These are phyloP conservation scores for Mortierella sp. DNA, from an alignment of 371 early-diverging fungal species.

Conservation along the genomic window DNA sequence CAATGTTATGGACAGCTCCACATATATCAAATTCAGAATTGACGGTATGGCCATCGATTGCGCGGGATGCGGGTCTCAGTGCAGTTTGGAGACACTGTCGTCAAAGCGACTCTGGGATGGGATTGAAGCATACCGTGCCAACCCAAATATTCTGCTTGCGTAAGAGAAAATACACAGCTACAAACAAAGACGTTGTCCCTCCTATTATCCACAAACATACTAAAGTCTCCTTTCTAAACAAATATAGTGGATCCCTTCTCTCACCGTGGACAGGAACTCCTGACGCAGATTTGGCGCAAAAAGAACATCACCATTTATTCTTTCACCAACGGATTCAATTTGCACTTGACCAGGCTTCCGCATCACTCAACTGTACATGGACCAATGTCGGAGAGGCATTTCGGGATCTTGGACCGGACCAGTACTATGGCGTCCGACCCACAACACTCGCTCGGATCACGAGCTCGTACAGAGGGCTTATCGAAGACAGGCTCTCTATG, in stretches of 20 bases:
- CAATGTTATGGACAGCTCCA: constrained; percentile 56
- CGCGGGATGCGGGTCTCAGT: constrained; percentile 47
- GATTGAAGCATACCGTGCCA: constrained; percentile 40
- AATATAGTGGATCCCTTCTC: constrained; percentile 39
- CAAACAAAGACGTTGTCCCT: background rate
- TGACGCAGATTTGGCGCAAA: constrained; percentile 33
- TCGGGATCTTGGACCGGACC: constrained; percentile 51
- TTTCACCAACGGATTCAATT: constrained; percentile 53
- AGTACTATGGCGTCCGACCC: constrained; percentile 51
- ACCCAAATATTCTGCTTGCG: constrained; percentile 35
- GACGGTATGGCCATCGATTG: constrained; percentile 54
- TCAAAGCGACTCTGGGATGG: constrained; percentile 55
- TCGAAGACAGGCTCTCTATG: constrained; percentile 50
- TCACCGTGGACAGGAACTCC: constrained; percentile 49
- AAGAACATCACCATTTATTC: constrained; percentile 49
- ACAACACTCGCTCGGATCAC: constrained; percentile 47
- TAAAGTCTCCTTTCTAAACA: background rate
- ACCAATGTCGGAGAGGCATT: constrained; percentile 50
- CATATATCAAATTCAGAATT: constrained; percentile 52
- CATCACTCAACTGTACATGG: constrained; percentile 46
- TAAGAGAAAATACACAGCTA: constrained; percentile 14
- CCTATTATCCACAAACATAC: too few species aligned
- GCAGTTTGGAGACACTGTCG: constrained; percentile 49
- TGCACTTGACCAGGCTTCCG: constrained; percentile 44
- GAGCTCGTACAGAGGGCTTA: constrained; percentile 38